Evolutionary conservation across 1,139 yeast species (phyloP), one percentile per base, ranked within the genome.

Genomic region (Geotrichum restrictum): DNA sequence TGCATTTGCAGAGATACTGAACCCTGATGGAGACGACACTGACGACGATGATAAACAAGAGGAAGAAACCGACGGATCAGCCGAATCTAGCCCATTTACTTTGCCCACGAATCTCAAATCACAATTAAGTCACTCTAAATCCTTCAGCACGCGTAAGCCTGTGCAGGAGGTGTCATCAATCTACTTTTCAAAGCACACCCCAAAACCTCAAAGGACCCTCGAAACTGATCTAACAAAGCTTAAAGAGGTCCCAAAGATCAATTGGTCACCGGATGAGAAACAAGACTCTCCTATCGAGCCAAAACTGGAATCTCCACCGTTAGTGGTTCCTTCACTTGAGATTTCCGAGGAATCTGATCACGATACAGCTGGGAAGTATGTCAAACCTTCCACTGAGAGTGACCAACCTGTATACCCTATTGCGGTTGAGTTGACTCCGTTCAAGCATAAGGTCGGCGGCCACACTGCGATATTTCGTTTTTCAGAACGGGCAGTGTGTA

Each of bases 381-480:
- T 6, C 37, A 6, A 16, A 10, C 21, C 39, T n/a, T 14, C 37
- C 27, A 36, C 45, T 24, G 50, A 51, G 24, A 37, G 42, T 19
- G 45, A 47, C 11, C 45, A 37, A 31, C 54, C 45, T 8, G 33
- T 42, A n/a, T 54, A 45, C 56, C 73, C 73, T 1, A 60, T 68
- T 16, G 67, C 96, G 0, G 96, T 89, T 1, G 96, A 89, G 65
- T 71, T 91, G 53, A 81, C 88, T 50, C 96, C 95, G 1, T 91
- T 86, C 71, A 82, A 84, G 59, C 91, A 93, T 65, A 87, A 87
- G 64, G 98, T 94, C 6, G 99, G 99, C 8, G 99, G 99, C 0
- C 99, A 94, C 67, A 93, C 97, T 0, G 97, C 98, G 1, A 89
- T 94, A 45, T 94, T 93, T 70, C 78, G 93, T 58, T 93, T 93